Base-by-base conservation (phyloP, 2,329 filamentous ascomycete species). In the Clonostachys solani region DNA sequence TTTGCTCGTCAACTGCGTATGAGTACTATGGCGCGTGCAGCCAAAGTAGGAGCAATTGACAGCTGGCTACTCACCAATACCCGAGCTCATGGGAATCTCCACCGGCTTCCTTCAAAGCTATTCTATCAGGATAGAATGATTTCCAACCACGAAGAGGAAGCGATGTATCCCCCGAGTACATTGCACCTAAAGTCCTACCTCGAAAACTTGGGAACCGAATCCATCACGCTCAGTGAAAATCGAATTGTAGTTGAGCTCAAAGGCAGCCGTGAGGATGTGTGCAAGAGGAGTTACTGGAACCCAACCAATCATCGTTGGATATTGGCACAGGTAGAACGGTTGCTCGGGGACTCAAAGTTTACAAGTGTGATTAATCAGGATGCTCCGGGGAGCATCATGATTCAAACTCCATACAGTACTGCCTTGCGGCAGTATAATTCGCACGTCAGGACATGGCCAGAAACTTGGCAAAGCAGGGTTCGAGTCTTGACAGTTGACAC, bases 401-500 rank as follows among this genome's bases (percentile, higher is more conserved):
- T 76, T 2, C 60, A 73, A 12, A 65, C 72, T 0, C 72, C 72
- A 0, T 76, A 76, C 53, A 68, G 64, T 16, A 58, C 64, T 0
- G 63, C 72, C 0, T 56, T 64, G 5, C 48, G 51, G 1, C 56
- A 66, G 12, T 77, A 77, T 46, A 47, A 55, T 5, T 47, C 55
- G 1, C 52, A 61, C 1, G 56, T 63, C 1, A 57, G 56, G 10
- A 41, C 50, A 3, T 59, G 65, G 55, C 61, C 63, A 0, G 12
- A 43, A 1, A 52, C 59, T 12, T 60, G 50, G 42, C 58, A 60
- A 41, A 33, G 51, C 1, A 56, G 69, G 2, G 64, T 74, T 0
- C 59, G 68, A 19, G 64, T 72, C 0, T 52, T 73, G 16, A 77
- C 72, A 0, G 64, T 75, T 1, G 73, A 75, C 44, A 71, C 64